Evolutionary conservation across 1,139 yeast genomes (phyloP).

Genomic region (Zygoascus meyerae): DNA sequence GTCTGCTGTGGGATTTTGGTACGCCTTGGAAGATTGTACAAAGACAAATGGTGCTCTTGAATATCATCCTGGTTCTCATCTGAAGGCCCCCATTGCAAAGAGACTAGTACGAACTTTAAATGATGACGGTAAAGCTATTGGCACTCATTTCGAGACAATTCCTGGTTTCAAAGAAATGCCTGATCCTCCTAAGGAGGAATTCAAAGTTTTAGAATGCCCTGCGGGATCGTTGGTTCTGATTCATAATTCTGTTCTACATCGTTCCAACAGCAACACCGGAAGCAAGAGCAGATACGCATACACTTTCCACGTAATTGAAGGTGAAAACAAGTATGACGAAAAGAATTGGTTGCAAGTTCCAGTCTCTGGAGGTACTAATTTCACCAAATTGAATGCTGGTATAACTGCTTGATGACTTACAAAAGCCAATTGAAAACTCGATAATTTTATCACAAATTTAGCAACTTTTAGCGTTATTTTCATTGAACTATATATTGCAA

Average conservation of each 20-base stretch:
- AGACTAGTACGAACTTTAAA: slow-evolving; percentile 52
- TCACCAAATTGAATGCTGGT: slow-evolving; percentile 33
- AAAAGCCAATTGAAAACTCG: too few species aligned
- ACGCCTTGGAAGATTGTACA: slow-evolving; percentile 73
- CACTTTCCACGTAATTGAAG: slow-evolving; percentile 77
- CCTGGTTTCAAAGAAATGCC: slow-evolving; percentile 26
- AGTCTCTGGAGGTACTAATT: slow-evolving; percentile 56
- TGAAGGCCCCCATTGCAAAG: slow-evolving; percentile 50
- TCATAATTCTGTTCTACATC: slow-evolving; percentile 65
- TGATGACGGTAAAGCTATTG: slow-evolving; percentile 47
- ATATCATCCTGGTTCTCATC: slow-evolving; percentile 72
- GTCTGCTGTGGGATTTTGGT: slow-evolving; percentile 76
- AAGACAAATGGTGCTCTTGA: slow-evolving; percentile 62
- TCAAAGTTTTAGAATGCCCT: slow-evolving; percentile 53
- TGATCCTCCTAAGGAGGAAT: slow-evolving; percentile 38
- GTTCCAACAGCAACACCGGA: slow-evolving; percentile 57
- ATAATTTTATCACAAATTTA: too few species aligned
- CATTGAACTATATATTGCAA: not conserved
- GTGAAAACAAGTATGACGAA: slow-evolving; percentile 51
- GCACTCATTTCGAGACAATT: slow-evolving; percentile 46
- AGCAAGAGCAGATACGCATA: slow-evolving; percentile 62
- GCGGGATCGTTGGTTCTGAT: slow-evolving; percentile 69
- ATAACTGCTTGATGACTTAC: not conserved
- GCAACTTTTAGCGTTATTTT: not conserved
- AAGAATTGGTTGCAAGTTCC: slow-evolving; percentile 78